Evolutionary conservation across 371 early-diverging fungal genomes (phyloP), one percentile per base, ranked within the genome.

Genomic region (Lichtheimia corymbifera): DNA sequence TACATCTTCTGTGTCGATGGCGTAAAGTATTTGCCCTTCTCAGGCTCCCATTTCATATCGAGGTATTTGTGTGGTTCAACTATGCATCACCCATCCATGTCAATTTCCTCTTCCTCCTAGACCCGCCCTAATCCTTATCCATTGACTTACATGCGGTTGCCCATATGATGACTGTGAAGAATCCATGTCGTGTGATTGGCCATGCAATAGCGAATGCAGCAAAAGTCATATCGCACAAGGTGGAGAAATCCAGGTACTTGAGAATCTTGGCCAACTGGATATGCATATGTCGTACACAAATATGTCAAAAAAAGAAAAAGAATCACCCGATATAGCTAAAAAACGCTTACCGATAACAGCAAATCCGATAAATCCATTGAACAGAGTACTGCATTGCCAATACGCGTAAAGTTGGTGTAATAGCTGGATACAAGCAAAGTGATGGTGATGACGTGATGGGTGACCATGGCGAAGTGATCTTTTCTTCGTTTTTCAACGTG

Each of bases 361-460:
- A 95, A 85, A 64, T 95, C 95, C 17, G 90, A 80, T 55, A 92
- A 74, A 70, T 95, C 95, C 91, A 93, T 90, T 51, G 84, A 77
- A 43, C 88, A 86, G 51, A 93, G 81, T 20, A 93, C 85, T 4
- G 86, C 90, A 63, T 92, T 88, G 25, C 95, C 95, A 59, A 93
- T 83, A n/a, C 90, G 82, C 13, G 91, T 90, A 44, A 87, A 87
- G 61, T 92, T 89, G 67, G 82, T 80, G 52, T 69, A 73, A 72
- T 94, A 94, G 4, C 91, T 89, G 20, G 78, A 70, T 0, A 82
- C 71, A 12, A 95, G 73, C 43, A 95, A 68, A 11, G 80, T 67
- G 52, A 85, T 83, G 25, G 95, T 93, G 51, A 92, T 86, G 25
- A 89, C 68, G 58, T 95, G 95, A 76, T 95, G 95, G n/a, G 83